Evolutionary conservation across 768 basidiomycete genomes (phyloP).

Genomic region (Auricularia heimuer): DNA sequence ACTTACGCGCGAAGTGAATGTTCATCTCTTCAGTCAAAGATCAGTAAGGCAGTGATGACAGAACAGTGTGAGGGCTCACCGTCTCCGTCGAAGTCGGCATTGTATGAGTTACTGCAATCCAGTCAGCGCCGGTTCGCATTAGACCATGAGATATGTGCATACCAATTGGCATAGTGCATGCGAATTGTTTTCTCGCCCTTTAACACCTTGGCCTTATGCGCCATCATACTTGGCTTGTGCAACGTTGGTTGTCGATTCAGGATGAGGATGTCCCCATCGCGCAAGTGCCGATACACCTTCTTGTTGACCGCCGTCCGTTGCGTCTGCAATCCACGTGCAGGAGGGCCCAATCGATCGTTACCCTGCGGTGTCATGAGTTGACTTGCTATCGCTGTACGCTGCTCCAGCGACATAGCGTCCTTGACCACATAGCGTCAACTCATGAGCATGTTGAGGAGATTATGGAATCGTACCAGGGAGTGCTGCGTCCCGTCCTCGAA

Average conservation of each 20-base stretch:
- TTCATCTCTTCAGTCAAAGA: conserved; percentile 73
- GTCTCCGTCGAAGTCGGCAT: conserved; percentile 93
- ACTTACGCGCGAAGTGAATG: conserved; percentile 95
- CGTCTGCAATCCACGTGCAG: conserved; percentile 53
- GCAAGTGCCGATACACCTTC: conserved; percentile 93
- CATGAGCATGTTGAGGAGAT: no score
- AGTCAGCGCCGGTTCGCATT: conserved; percentile 8
- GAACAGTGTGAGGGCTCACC: conserved; percentile 32
- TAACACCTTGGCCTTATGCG: conserved; percentile 83
- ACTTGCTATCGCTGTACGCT: conserved; percentile 91
- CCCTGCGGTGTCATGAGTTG: conserved; percentile 89
- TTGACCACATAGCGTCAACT: conserved; percentile 19
- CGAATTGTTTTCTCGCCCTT: conserved; percentile 97
- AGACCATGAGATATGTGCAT: conserved; percentile 4
- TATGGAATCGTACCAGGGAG: conserved; percentile 48
- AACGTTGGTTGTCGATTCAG: conserved; percentile 96
- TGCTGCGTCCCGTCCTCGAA: conserved; percentile 88
- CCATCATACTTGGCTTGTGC: conserved; percentile 99
- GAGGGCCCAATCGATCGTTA: conserved; percentile 34
- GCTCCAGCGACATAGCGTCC: conserved; percentile 81
- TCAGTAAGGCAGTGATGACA: conserved; percentile 13
- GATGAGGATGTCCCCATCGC: conserved; percentile 90
- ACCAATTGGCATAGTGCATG: conserved; percentile 99
- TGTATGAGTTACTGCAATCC: conserved; percentile 81
- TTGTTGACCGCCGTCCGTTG: conserved; percentile 80